Percentiles rank a stretch among this genome's conserved stretches.
These are phyloP conservation scores for Byssoonygena ceratinophila DNA, from an alignment of 2,329 filamentous ascomycete species.

Conservation along the genomic window DNA sequence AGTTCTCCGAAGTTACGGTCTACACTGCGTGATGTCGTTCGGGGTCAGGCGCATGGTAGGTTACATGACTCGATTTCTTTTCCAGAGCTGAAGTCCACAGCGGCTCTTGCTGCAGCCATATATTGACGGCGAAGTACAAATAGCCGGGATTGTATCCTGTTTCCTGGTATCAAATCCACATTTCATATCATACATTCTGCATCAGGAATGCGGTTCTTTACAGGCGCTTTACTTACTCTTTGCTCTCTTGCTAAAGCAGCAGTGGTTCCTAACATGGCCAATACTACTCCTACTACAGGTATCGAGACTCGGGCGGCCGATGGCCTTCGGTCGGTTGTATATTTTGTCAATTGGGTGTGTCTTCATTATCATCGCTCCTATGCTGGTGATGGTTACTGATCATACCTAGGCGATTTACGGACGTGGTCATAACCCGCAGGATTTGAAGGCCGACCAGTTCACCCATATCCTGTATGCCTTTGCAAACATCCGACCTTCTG, in stretches of 20 bases:
- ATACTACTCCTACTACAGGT: neutral
- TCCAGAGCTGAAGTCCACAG: neutral
- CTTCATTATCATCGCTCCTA: neutral
- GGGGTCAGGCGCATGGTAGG: neutral
- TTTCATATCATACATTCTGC: neutral
- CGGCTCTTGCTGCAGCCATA: neutral
- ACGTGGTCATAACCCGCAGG: conserved; percentile 72
- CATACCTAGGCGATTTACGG: conserved; percentile 64
- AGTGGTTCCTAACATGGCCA: neutral
- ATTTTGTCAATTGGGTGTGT: conserved; percentile 16
- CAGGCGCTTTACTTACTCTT: conserved; percentile 5
- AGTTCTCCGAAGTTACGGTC: neutral
- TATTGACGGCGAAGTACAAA: neutral
- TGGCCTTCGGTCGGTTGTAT: conserved; percentile 12
- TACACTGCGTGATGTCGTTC: conserved; percentile 2
- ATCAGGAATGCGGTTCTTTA: neutral
- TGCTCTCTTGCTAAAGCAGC: neutral
- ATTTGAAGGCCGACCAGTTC: conserved; percentile 67
- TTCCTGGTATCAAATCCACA: neutral
- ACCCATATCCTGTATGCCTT: conserved; percentile 89
- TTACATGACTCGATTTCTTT: neutral
- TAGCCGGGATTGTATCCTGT: neutral
- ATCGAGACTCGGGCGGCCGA: neutral
- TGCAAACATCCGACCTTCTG: conserved; percentile 67
- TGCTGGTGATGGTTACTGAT: neutral